These are phyloP conservation scores for Annulohypoxylon bovei DNA, from an alignment of 495 filamentous ascomycete genomes.

Conservation along the genomic window DNA sequence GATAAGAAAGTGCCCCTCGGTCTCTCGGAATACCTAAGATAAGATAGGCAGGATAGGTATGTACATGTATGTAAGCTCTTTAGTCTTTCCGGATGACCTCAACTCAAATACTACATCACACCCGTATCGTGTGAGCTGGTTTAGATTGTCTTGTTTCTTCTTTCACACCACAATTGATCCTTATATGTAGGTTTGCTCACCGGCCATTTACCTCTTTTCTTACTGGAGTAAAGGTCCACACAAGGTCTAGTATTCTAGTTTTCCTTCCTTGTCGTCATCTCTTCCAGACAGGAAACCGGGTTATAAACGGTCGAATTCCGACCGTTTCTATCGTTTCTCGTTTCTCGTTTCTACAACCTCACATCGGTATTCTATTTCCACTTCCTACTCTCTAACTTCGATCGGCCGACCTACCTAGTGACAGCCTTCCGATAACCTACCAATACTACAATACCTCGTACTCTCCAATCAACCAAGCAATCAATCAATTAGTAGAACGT, in stretches of 20 bases:
- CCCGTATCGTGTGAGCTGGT: constrained; percentile 11
- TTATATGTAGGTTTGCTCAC: not conserved
- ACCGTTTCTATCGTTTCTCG: not conserved
- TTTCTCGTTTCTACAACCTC: not conserved
- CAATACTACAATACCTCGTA: not conserved
- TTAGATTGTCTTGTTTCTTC: constrained; percentile 3
- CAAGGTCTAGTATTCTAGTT: constrained; percentile 6
- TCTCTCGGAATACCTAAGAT: too few relatives aligned
- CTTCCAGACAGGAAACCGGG: not conserved
- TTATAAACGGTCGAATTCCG: not conserved
- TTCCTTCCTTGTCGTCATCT: not conserved
- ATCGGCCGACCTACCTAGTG: not conserved
- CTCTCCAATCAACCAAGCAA: not conserved
- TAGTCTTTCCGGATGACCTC: constrained; percentile 21
- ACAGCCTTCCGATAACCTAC: not conserved
- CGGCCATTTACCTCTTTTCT: not conserved
- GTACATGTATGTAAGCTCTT: not conserved
- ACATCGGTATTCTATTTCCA: not conserved
- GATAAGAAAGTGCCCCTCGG: not conserved
- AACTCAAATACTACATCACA: constrained; percentile 14
- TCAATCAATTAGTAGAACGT: not conserved
- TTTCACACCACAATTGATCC: constrained; percentile 13
- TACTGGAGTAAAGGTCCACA: not conserved
- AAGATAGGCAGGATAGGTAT: too few relatives aligned
- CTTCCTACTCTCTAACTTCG: not conserved